A percentile compares a stretch with the other conserved stretches of the same genome.
Evolutionary conservation across 176 grass and related monocot genomes (phyloP).

Genomic region (Carex kokanica): DNA sequence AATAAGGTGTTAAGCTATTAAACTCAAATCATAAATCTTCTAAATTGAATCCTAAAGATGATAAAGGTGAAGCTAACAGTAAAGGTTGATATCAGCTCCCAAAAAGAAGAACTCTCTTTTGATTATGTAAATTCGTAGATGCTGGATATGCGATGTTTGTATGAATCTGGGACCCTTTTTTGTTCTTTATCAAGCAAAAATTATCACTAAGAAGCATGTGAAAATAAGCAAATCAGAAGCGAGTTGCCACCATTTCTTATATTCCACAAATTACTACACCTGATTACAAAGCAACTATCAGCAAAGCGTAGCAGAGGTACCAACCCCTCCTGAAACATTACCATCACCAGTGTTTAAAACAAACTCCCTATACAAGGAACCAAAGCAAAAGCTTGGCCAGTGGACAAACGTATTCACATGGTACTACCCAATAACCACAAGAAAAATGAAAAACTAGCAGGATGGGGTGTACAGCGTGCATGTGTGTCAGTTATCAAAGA

Average conservation of each 20-base stretch:
- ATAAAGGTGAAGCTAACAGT: background rate
- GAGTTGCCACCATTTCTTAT: background rate
- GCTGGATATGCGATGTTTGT: background rate
- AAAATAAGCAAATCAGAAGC: background rate
- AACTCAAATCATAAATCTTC: background rate
- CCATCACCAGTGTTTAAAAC: background rate
- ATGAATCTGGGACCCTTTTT: background rate
- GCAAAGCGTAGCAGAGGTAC: background rate
- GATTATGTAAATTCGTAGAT: background rate
- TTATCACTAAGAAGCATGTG: background rate
- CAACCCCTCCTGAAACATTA: slow-evolving; percentile 10
- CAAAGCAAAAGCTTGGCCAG: background rate
- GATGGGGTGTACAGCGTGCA: background rate
- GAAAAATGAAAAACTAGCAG: slow-evolving; percentile 26
- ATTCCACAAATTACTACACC: slow-evolving; percentile 1
- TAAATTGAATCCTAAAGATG: no score
- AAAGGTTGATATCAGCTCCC: background rate
- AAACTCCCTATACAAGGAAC: slow-evolving; percentile 27
- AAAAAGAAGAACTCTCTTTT: background rate
- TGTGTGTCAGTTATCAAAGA: slow-evolving; percentile 49
- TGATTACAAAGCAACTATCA: slow-evolving; percentile 21
- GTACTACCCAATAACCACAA: slow-evolving; percentile 23
- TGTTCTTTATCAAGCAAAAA: background rate
- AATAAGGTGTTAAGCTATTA: background rate
- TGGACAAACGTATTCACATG: slow-evolving; percentile 28